Base-by-base conservation (phyloP, 2,329 filamentous ascomycete species). In the Verticillium isaacii region DNA sequence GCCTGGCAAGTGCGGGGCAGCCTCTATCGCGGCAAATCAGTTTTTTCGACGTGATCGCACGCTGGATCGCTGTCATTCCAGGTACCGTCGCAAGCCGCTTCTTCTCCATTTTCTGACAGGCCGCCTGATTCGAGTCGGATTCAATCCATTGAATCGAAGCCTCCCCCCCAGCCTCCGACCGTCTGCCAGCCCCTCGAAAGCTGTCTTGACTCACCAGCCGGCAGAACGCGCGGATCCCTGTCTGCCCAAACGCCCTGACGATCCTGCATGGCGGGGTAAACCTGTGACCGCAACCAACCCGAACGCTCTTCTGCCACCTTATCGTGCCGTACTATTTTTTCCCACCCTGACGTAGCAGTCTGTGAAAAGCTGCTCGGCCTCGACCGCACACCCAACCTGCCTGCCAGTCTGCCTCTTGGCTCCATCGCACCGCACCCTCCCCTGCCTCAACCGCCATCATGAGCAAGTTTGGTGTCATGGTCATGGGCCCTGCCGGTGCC, bases 401-500 rank as follows among this genome's bases (percentile, higher is more conserved):
- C 29, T 29, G 5, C 29, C 29, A 29, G 29, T 29, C 29, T 29
- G 29, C 5, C 17, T 52, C 45, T 52, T 52, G 45, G 45, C 45
- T 23, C 45, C 12, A 52, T 52, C 45, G 5, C 39, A 17, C 9
- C 17, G 3, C 45, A 52, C 45, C n/a, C 25, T 8, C 25, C 32
- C 5, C 29, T 32, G 23, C 54, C 25, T 19, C 25, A 12, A 37
- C 59, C 62, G 61, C 62, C 72, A 80, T 63, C 67, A 96, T 96
- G 92, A 94, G 91, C 77, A 97, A 97, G 77, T 98, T 93, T 74
- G 95, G 95, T 60, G 89, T 92, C 67, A 89, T 98, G 77, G 89
- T 98, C 64, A 97, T 98, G 90, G 95, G 95, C 74, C 95, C 94
- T 64, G 94, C 95, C 23, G 95, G 93, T 68, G 93, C 93, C 25